phyloP scores from a whole-genome alignment of 805 yeast genomes.

The Saccharomycopsis javanensis region DNA sequence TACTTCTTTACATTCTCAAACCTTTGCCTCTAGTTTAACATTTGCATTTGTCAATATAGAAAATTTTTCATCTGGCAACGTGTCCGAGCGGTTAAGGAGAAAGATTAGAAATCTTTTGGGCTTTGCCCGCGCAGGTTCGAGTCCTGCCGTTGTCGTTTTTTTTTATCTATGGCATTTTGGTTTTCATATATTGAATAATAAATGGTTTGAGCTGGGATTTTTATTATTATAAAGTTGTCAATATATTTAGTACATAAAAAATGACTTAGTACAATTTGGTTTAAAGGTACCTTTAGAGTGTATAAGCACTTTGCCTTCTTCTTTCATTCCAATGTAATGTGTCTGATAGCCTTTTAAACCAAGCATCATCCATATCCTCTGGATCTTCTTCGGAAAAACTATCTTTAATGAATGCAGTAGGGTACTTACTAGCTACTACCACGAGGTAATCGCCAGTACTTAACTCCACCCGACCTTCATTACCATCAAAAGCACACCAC shows the following conservation, averaged over 20 bases:
- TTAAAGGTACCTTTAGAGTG: background rate
- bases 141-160: constrained; percentile 61
- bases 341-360: constrained; percentile 29
- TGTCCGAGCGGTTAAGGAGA: constrained; percentile 39
- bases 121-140: constrained; percentile 59
- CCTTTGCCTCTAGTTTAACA: background rate
- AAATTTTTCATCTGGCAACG: constrained; percentile 10
- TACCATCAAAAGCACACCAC: constrained; percentile 32
- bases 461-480: constrained; percentile 25
- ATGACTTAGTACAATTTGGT: background rate
- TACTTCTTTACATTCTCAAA: background rate
- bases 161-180: too few relatives aligned
- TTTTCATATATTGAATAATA: too few relatives aligned
- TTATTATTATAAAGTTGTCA: too few relatives aligned
- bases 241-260: too few relatives aligned
- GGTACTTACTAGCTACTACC: constrained; percentile 28
- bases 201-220: too few relatives aligned
- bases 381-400: constrained; percentile 20
- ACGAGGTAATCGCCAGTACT: constrained; percentile 27
- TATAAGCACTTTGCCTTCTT: constrained; percentile 26
- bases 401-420: constrained; percentile 26
- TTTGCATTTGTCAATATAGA: background rate
- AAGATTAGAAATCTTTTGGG: constrained; percentile 42
- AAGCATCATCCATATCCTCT: constrained; percentile 6
- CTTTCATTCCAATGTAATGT: constrained; percentile 30